Evolutionary conservation across 805 yeast genomes (phyloP), one percentile per base, ranked within the genome.

Genomic region (Jamesozyma rosinii): DNA sequence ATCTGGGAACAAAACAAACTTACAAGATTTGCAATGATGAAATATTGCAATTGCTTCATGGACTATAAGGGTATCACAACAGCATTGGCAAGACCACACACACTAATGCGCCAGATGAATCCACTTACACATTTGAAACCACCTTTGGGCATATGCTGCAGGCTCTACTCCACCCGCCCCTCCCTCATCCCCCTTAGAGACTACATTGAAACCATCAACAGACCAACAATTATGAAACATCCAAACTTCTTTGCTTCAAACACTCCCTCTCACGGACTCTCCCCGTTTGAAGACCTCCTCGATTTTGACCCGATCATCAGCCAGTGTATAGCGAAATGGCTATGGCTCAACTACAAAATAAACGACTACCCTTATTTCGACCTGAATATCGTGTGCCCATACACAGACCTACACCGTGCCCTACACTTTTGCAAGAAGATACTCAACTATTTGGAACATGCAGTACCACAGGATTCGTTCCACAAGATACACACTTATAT

Each of bases 341-440:
- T 89, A 17, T 63, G 86, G 43, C 80, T 78, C 8, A 81, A 83
- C 57, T 83, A 81, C 58, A 78, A 79, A 59, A 64, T 79, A 51
- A 79, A 80, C 49, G 65, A 74, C 35, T 82, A 77, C 52, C 90
- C 89, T 0, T 79, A 80, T 54, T 69, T 73, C 35, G 88, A 84
- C 55, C 66, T 90, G 38, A 71, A 61, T 42, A 49, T 61, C 21
- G 48, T 57, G 15, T 49, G 50, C 21, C 41, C 59, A 9, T 58
- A 51, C 42, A 58, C 63, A 3, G 57, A 61, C 48, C 45, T 58
- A 15, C 51, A 48, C 10, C 57, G 53, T 24, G 44, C 55, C 10
- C 33, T 57, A n/a, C 22, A 44, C 30, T 42, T 53, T 11, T 46
- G 52, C 27, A 44, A 49, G 15, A 42, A 43, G 14, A 50, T 54